Evolutionary conservation across 306 rosid species (phyloP).

Genomic region (Trifolium repens): DNA sequence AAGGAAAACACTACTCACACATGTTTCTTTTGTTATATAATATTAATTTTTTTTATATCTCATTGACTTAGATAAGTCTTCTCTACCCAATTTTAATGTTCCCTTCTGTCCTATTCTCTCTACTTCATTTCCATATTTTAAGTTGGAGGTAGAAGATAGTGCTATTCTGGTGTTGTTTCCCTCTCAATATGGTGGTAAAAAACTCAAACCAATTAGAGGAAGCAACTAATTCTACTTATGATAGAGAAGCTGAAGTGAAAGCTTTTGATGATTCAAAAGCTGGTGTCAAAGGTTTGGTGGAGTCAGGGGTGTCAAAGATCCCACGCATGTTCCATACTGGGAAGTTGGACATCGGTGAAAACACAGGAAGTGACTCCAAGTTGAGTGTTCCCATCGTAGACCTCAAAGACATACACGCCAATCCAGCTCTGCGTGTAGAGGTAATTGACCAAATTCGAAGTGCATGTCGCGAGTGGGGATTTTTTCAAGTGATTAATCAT

Average conservation of each 20-base stretch:
- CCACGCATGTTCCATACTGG: neutral
- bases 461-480: neutral
- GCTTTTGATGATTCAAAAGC: neutral
- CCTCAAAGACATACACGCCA: neutral
- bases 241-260: neutral
- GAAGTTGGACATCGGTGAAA: neutral
- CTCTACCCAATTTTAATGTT: neutral
- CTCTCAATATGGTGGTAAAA: neutral
- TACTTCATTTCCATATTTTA: neutral
- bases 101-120: neutral
- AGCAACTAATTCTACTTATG: neutral
- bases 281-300: neutral
- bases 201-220: neutral
- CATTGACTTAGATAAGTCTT: neutral
- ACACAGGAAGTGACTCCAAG: neutral
- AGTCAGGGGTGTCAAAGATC: neutral
- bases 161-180: neutral
- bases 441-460: conserved; percentile 41
- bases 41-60: neutral
- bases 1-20: neutral
- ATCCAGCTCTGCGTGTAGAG: neutral
- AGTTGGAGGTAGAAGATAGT: neutral
- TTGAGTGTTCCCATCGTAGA: neutral
- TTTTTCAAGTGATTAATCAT: neutral
- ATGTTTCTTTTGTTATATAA: neutral